Conservation (phyloP, 208 protist genomes). For the Herpetomonas tarakana region DNA sequence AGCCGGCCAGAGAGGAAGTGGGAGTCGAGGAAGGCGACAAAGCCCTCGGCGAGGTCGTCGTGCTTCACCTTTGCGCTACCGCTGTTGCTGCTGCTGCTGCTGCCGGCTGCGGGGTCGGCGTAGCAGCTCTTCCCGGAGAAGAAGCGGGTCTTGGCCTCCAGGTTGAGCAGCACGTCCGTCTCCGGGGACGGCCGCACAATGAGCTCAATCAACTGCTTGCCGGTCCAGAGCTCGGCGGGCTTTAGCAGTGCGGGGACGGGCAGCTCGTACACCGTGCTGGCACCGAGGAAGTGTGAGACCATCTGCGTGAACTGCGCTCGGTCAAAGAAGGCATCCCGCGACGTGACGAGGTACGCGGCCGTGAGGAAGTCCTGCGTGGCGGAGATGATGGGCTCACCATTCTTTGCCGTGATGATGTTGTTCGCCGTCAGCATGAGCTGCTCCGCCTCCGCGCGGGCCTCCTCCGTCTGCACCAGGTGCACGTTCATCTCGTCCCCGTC, state of each 20-base stretch:
- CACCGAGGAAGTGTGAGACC: conserved; percentile 87
- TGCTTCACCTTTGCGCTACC: conserved; percentile 30
- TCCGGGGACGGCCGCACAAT: conserved; percentile 79
- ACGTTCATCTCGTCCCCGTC: conserved; percentile 99
- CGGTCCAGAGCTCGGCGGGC: conserved; percentile 98
- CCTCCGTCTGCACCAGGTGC: conserved; percentile 99
- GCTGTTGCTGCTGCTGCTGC: no score
- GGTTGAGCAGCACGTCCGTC: conserved; percentile 76
- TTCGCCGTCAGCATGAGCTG: conserved; percentile 95
- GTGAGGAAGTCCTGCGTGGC: conserved; percentile 99
- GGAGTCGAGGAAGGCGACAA: conserved; percentile 92
- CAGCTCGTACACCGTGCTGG: conserved; percentile 79
- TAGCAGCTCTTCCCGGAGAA: conserved; percentile 68
- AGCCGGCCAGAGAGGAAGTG: conserved; percentile 95
- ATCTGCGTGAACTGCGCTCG: conserved; percentile 86
- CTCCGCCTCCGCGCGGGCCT: conserved; percentile 97
- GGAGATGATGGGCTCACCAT: conserved; percentile 98
- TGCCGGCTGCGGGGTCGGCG: background rate
- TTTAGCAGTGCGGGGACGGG: conserved; percentile 97
- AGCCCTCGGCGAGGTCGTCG: conserved; percentile 91
- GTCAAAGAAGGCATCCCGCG: conserved; percentile 97
- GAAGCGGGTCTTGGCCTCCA: conserved; percentile 90
- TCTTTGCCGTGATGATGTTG: conserved; percentile 98
- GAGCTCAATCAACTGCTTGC: conserved; percentile 98
- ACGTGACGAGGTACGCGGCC: conserved; percentile 94